Evolutionary conservation across 306 rosid species (phyloP), one percentile per base, ranked within the genome.

Genomic region (Delonix regia): DNA sequence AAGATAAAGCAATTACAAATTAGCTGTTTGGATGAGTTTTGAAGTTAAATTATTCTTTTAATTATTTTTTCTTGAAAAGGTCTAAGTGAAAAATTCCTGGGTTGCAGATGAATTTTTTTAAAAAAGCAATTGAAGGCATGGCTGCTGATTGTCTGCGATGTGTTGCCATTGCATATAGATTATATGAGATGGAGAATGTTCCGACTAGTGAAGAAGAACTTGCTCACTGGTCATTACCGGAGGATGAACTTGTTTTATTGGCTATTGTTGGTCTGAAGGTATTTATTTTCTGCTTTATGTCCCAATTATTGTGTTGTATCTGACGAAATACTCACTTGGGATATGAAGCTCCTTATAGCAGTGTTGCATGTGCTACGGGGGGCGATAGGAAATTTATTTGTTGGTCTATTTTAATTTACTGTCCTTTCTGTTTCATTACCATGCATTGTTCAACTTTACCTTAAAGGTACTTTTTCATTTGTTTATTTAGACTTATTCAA

Each of bases 221-320:
- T 49, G 84, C 78, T 71, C 73, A 74, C 57, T 94, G 98, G 98
- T 86, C 88, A 67, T 77, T 88, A 74, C 98, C 98, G n/a, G 98
- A 88, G 80, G 86, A 90, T 48, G 88, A 86, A 81, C 98, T 94
- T 73, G 74, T 86, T 69, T 85, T 94, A 81, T 84, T 94, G 85
- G 98, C 98, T 75, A 90, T 94, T 77, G 87, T 94, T 73, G 98
- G 98, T 74, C 75, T 94, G 65, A 94, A 94, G 98, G 98, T 90
- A 78, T 21, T 16, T 14, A 22, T 10, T 39, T 39, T 18, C 28
- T 21, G 71, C 11, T 33, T 65, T 39, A 11, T 47, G 13, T 39
- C 78, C n/a, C 41, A 6, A 36, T 73, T 38, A 6, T 38, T 27
- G 7, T 56, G 39, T 25, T 47, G 39, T 24, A 25, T 57, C 18